A percentile compares a stretch with the other conserved stretches of the same genome.
phyloP scores from a whole-genome alignment of 345 rosid genomes.

The Rhodamnia argentea region DNA sequence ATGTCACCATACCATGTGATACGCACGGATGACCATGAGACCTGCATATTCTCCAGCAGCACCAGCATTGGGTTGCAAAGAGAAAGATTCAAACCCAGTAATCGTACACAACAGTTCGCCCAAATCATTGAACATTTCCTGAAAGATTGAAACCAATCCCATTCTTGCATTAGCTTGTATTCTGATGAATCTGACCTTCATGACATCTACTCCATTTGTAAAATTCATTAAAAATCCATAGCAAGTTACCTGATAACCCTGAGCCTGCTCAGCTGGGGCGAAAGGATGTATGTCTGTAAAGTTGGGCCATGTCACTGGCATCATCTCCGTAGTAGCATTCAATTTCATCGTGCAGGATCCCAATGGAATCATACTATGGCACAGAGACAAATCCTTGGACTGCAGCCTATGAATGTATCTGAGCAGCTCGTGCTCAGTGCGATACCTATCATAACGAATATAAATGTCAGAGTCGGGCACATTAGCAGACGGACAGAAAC shows the following conservation, averaged over 20 bases:
- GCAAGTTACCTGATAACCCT: conserved; percentile 69
- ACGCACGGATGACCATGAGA: conserved; percentile 98
- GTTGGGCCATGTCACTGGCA: conserved; percentile 92
- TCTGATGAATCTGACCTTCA: background rate
- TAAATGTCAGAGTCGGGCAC: conserved; percentile 8
- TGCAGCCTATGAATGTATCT: conserved; percentile 69
- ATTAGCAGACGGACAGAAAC: conserved; percentile 2
- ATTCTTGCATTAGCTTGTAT: background rate
- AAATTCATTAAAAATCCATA: background rate
- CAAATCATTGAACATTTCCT: conserved; percentile 94
- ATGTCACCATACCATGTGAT: conserved; percentile 55
- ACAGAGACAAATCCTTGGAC: conserved; percentile 88
- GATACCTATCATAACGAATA: conserved; percentile 39
- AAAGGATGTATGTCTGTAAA: conserved; percentile 91
- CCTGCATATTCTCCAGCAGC: conserved; percentile 99
- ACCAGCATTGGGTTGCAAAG: conserved; percentile 99
- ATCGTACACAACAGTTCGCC: conserved; percentile 78
- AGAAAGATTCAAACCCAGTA: conserved; percentile 97
- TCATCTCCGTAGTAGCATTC: conserved; percentile 97
- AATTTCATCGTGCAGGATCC: conserved; percentile 99
- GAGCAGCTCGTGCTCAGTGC: conserved; percentile 92
- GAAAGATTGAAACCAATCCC: background rate
- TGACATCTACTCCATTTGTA: background rate
- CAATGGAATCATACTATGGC: conserved; percentile 99
- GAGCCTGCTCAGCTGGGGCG: conserved; percentile 73